These are phyloP conservation scores for Irpex sp. DNA, from an alignment of 1,284 basidiomycete genomes.

Conservation along the genomic window DNA sequence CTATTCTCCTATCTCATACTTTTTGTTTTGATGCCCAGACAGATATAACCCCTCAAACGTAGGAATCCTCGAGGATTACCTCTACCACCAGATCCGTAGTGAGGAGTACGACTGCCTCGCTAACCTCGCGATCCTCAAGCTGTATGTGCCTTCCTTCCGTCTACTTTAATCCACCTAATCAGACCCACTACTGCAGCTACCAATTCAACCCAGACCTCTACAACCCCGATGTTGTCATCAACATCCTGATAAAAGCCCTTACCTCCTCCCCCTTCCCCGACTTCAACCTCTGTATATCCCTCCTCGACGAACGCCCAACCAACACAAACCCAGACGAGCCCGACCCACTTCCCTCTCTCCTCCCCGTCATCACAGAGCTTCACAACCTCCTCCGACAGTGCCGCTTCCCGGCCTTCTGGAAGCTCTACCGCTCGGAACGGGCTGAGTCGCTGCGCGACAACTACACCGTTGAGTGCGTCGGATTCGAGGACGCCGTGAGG, in stretches of 20 bases:
- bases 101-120: slow-evolving; percentile 93
- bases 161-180: background rate
- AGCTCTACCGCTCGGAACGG: slow-evolving; percentile 61
- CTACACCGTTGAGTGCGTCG: slow-evolving; percentile 77
- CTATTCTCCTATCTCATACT: background rate
- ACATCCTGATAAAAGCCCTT: slow-evolving; percentile 92
- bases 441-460: slow-evolving; percentile 76
- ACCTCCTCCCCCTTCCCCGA: slow-evolving; percentile 83
- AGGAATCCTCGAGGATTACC: slow-evolving; percentile 90
- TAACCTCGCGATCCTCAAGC: slow-evolving; percentile 85
- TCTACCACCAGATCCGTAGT: slow-evolving; percentile 86
- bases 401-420: slow-evolving; percentile 91
- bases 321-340: slow-evolving; percentile 70
- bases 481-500: slow-evolving; percentile 79
- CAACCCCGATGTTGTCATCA: slow-evolving; percentile 90
- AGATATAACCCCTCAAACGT: slow-evolving; percentile 96
- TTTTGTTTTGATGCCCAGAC: slow-evolving; percentile 46
- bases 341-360: slow-evolving; percentile 70
- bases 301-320: slow-evolving; percentile 74
- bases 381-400: slow-evolving; percentile 82
- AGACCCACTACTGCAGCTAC: slow-evolving; percentile 62
- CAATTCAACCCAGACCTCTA: slow-evolving; percentile 95
- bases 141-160: slow-evolving; percentile 41
- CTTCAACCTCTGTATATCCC: slow-evolving; percentile 89
- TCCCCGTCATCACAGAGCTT: slow-evolving; percentile 74